Evolutionary conservation across 108 stramenopile species (phyloP), one percentile per base, ranked within the genome.

Genomic region (Pseudonitzschia delicatissima): DNA sequence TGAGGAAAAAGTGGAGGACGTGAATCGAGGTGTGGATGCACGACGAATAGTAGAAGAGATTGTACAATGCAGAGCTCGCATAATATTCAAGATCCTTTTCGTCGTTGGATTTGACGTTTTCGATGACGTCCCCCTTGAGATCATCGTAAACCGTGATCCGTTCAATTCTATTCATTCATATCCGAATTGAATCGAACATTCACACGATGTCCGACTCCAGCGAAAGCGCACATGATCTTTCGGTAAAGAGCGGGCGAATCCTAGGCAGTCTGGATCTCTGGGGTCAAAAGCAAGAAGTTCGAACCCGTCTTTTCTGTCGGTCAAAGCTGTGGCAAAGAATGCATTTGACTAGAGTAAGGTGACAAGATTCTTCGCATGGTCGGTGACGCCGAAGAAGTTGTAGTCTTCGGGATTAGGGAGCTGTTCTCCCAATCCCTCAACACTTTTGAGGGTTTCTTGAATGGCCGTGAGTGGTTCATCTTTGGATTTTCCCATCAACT

Each of bases 301-400:
- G 18, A 63, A 63, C 39, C 62, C 62, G 23, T 5, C 15, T 3
- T 31, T 17, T 18, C 12, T 63, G 4, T 63, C 45, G 44, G 45
- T 63, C 62, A 63, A 63, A 8, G 62, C 62, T 15, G 62, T 26
- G 45, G 62, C 62, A 63, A 63, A 45, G 45, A 63, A 63, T n/a
- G 62, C 21, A 29, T 47, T 31, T 20, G 40, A 26, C 45, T 63
- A 45, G 45, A 63, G 44, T 13, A 63, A 44, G 40, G 44, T 27
- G 42, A 12, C 26, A 7, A 63, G 45, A 18, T 2, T 45, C 62
- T 63, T 32, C 5, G 44, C 29, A 18, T 45, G 23, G 17, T 31
- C 0, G 47, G 7, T 17, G 20, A 2, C 7, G n/a, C 7, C 2
- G 2, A 2, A 9, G 21, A 48, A 48, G 23, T 48, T 6, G 13